Base-by-base conservation (phyloP, 371 early-diverging fungal species). In the Mortierella polycephala region DNA sequence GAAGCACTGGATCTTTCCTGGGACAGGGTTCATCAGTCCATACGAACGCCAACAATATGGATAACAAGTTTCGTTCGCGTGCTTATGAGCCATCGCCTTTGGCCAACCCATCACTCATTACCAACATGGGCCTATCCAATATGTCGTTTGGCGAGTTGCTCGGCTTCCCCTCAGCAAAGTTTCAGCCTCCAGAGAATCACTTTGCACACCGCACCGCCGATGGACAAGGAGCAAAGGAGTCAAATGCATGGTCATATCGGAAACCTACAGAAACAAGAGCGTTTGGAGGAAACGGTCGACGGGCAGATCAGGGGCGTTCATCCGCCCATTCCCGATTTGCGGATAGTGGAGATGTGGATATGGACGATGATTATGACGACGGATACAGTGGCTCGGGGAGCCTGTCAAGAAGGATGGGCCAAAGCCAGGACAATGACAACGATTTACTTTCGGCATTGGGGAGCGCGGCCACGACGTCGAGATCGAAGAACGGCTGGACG, bases 31-130 rank as follows among this genome's bases (percentile, higher is more conserved):
- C 66, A 7, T 18, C 21, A 7, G 40, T 10, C 9, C 42, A 18
- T 20, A 49, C 40, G 40, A n/a, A 40, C 21, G 12, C 8, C 30
- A n/a, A 18, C 23, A 63, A 12, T 18, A 49, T 21, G 4, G 64
- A 77, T 23, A 69, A 50, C 46, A 68, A 65, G 46, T 79, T 73
- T 53, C 74, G 57, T 41, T 64, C 74, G 18, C 69, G 80, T 5
- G 80, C 80, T 2, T 79, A 79, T 49, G 74, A 79, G 37, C 74
- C 80, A 9, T 79, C 80, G 5, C 80, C 80, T 12, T 66, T 79
- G 1, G 74, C 80, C 41, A 66, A 73, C 21, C 80, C 80, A 13
- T 72, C 73, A 37, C 18, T 73, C 20, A 47, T 73, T 21, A 69
- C 59, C 16, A 64, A 64, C 42, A 65, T 72, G 64, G 57, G 67